Percentiles rank a stretch among this genome's conserved stretches.
phyloP scores from a whole-genome alignment of 768 basidiomycete genomes.

The Leccinum longicurvipes region DNA sequence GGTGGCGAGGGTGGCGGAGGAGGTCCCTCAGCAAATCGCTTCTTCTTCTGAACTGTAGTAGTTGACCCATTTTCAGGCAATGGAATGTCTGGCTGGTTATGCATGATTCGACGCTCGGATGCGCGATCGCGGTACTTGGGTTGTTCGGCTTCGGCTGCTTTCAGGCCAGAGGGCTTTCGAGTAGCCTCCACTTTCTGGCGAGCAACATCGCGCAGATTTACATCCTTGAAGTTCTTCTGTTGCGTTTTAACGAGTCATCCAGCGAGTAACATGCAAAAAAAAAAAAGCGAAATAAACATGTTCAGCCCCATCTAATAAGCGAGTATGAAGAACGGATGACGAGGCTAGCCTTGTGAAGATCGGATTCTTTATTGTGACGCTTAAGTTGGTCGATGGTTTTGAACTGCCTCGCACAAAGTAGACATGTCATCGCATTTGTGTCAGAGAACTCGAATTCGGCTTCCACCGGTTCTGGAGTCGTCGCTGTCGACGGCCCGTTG shows the following conservation, averaged over 20 bases:
- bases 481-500: slow-evolving; percentile 27
- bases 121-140: slow-evolving; percentile 96
- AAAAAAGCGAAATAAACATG: slow-evolving; percentile 13
- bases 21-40: slow-evolving; percentile 51
- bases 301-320: slow-evolving; percentile 29
- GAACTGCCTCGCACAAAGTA: slow-evolving; percentile 93
- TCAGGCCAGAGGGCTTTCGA: slow-evolving; percentile 34
- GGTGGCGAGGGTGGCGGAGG: slow-evolving; percentile 59
- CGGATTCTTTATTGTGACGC: slow-evolving; percentile 91
- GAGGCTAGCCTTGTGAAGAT: slow-evolving; percentile 84
- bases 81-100: slow-evolving; percentile 90
- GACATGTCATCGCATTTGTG: slow-evolving; percentile 66
- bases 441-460: slow-evolving; percentile 84
- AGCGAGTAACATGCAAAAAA: slow-evolving; percentile 2
- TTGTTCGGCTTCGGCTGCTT: slow-evolving; percentile 39
- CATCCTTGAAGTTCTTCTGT: slow-evolving; percentile 85
- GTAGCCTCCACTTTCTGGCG: slow-evolving; percentile 57
- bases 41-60: slow-evolving; percentile 36
- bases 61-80: slow-evolving; percentile 46
- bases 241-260: slow-evolving; percentile 4
- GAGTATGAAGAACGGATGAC: slow-evolving; percentile 33
- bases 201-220: slow-evolving; percentile 67
- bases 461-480: slow-evolving; percentile 44
- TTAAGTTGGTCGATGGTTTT: slow-evolving; percentile 81
- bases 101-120: slow-evolving; percentile 82